These are phyloP conservation scores for Lodderomyces oxycetoniae DNA, from an alignment of 1,139 yeast genomes.

Conservation along the genomic window DNA sequence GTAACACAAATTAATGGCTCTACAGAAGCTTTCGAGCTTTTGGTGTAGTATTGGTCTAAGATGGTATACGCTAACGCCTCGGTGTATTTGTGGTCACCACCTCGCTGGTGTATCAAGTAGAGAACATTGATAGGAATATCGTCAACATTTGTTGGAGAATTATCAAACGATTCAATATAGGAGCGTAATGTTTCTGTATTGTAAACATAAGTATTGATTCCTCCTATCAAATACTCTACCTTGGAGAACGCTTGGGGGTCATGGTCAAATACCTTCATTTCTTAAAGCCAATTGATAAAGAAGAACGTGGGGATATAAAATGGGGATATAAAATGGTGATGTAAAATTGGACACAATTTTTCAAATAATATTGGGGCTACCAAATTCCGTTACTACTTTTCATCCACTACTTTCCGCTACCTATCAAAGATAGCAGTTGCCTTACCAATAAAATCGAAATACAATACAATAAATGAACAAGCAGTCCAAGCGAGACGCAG, in stretches of 20 bases:
- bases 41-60: conserved; percentile 23
- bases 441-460: no score
- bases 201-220: conserved; percentile 32
- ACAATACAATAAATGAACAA: no score
- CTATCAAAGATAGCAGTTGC: no score
- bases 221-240: conserved; percentile 26
- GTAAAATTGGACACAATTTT: not conserved
- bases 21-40: conserved; percentile 8
- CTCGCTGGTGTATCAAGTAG: conserved; percentile 40
- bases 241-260: conserved; percentile 23
- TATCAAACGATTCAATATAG: conserved; percentile 19
- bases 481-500: no score
- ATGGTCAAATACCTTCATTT: conserved; percentile 19
- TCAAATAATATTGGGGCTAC: not conserved
- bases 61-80: conserved; percentile 31
- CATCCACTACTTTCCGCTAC: no score
- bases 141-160: conserved; percentile 12
- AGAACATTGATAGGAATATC: conserved; percentile 34
- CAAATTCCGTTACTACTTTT: no score
- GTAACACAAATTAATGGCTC: conserved; percentile 45
- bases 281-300: not conserved
- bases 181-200: conserved; percentile 25
- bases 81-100: conserved; percentile 24
- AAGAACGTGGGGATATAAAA: not conserved
- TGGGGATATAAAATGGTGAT: not conserved